Evolutionary conservation across 2,329 filamentous ascomycete species (phyloP), one percentile per base, ranked within the genome.

Genomic region (Ophiostoma tasmaniense): DNA sequence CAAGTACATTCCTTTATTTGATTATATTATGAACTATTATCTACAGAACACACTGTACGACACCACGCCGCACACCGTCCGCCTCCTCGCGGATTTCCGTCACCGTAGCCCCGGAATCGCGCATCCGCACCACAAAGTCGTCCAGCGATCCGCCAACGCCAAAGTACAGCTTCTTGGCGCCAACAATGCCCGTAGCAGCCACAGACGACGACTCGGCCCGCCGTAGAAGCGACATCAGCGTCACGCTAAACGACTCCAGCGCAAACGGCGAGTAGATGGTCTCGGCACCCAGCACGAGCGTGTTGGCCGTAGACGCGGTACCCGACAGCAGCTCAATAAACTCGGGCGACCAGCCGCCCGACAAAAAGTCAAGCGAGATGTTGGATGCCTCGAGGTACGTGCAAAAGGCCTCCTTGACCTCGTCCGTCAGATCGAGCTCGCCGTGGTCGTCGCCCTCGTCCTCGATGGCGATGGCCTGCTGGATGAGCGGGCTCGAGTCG

Each of bases 191-290:
- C 66, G 84, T 84, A 0, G 87, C 85, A 66, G 82, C 80, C 3
- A 75, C 75, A 68, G 77, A 74, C 13, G 39, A 42, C 30, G 30
- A 28, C 37, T 30, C 59, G 11, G 45, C 30, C 66, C 79, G 78
- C 25, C 81, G 75, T 62, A 93, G 79, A 20, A 91, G 79, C 3
- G 79, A 79, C 59, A 89, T 82, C 14, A 93, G 80, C 4, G 88
- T 87, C 52, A 89, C 85, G 0, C 88, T 86, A 75, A 94, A 95
- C 0, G 87, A 83, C 45, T 81, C 80, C 28, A 93, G 83, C 0
- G 90, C 89, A 69, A 88, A 87, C 0, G 90, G 90, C 2, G 89
- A 92, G 78, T 95, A 95, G 62, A 95, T 94, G 0, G 91, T 95
- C 78, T 95, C 91, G 0, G 90, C 90, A 0, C 89, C 91, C 1